Evolutionary conservation across 2,329 filamentous ascomycete species (phyloP).

Genomic region (Kalaharituber pfeilii): DNA sequence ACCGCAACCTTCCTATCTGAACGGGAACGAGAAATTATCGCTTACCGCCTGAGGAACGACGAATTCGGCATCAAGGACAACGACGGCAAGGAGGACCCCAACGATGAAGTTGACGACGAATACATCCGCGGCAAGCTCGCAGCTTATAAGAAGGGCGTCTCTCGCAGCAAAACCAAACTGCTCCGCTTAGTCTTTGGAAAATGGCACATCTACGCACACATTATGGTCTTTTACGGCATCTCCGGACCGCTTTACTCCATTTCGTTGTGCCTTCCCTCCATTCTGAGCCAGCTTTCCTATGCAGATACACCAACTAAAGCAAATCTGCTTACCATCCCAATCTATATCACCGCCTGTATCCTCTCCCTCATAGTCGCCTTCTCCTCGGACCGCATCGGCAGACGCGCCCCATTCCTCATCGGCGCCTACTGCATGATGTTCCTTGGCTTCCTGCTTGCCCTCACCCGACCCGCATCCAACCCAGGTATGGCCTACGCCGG

Average conservation of each 20-base stretch:
- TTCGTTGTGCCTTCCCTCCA: slow-evolving; percentile 27
- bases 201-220: slow-evolving; percentile 26
- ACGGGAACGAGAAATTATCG: slow-evolving; percentile 28
- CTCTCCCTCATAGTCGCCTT: slow-evolving; percentile 38
- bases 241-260: slow-evolving; percentile 30
- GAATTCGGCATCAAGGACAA: slow-evolving; percentile 16
- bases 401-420: slow-evolving; percentile 27
- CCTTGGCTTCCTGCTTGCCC: slow-evolving; percentile 30
- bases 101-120: slow-evolving; percentile 6
- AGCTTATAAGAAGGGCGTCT: slow-evolving; percentile 1
- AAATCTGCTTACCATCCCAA: slow-evolving; percentile 29
- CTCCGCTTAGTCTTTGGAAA: slow-evolving; percentile 29
- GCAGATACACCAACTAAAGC: slow-evolving; percentile 25
- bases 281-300: slow-evolving; percentile 24
- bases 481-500: slow-evolving; percentile 32
- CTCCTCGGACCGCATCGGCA: slow-evolving; percentile 28
- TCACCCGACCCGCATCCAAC: slow-evolving; percentile 24
- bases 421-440: slow-evolving; percentile 28
- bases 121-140: slow-evolving; percentile 11
- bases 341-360: slow-evolving; percentile 47
- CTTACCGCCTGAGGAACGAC: slow-evolving; percentile 25
- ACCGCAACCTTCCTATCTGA: slow-evolving; percentile 30
- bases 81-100: slow-evolving; percentile 11
- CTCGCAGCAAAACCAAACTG: slow-evolving; percentile 28
- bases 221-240: slow-evolving; percentile 29